A percentile compares a stretch with the other conserved stretches of the same genome.
phyloP scores from a whole-genome alignment of 768 basidiomycete genomes.

The Collybia sordida region DNA sequence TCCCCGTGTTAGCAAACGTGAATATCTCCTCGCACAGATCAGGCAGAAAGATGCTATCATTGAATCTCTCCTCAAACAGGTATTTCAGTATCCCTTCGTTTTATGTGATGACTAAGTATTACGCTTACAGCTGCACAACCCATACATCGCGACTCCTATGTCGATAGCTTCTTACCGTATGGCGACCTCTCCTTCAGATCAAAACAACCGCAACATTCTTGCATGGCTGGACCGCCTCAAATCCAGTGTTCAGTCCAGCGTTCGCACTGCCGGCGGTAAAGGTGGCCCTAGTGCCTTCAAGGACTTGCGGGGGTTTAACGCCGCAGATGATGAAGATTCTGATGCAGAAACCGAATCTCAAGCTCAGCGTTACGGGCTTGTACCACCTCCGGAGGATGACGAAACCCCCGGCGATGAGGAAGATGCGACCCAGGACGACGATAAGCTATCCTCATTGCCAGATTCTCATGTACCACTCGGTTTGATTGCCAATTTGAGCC shows the following conservation, averaged over 20 bases:
- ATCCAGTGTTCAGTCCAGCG: constrained; percentile 59
- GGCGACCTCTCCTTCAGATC: constrained; percentile 76
- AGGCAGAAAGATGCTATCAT: constrained; percentile 88
- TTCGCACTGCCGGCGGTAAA: constrained; percentile 46
- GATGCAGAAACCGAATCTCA: constrained; percentile 38
- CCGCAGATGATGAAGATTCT: constrained; percentile 37
- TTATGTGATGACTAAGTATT: constrained; percentile 1
- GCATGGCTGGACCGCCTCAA: constrained; percentile 76
- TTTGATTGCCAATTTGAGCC: constrained; percentile 68
- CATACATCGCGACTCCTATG: constrained; percentile 76
- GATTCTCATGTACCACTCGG: constrained; percentile 76
- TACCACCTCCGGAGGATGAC: constrained; percentile 21
- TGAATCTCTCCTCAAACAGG: constrained; percentile 82
- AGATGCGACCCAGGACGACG: constrained; percentile 37
- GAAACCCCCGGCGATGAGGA: constrained; percentile 30
- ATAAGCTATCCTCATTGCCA: constrained; percentile 54
- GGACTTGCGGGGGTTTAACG: constrained; percentile 32
- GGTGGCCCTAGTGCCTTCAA: constrained; percentile 45
- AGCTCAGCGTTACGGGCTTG: constrained; percentile 17
- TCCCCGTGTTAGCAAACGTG: constrained; percentile 66
- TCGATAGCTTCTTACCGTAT: constrained; percentile 77
- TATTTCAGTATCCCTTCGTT: constrained; percentile 15
- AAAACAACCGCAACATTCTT: constrained; percentile 64
- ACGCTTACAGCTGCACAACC: constrained; percentile 66
- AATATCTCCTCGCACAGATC: constrained; percentile 83